A percentile compares a stretch with the other conserved stretches of the same genome.
Evolutionary conservation across 2,329 filamentous ascomycete genomes (phyloP).

Genomic region (Purpureocillium takamizusanense): DNA sequence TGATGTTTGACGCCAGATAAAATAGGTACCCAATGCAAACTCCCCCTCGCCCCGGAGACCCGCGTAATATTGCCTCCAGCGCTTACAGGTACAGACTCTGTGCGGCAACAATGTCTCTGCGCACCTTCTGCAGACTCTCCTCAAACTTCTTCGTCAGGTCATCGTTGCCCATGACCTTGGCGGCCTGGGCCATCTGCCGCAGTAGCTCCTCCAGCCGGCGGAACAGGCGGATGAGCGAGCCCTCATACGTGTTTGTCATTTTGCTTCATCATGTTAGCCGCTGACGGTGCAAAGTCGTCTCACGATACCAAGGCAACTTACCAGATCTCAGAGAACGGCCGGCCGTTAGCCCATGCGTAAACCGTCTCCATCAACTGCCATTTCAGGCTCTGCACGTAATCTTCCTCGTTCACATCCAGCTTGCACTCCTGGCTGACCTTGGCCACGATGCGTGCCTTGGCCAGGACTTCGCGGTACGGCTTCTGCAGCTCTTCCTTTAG

Average conservation of each 20-base stretch:
- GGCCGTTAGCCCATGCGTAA: conserved; percentile 81
- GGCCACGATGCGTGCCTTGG: conserved; percentile 78
- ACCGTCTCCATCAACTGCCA: conserved; percentile 97
- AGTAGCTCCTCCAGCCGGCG: conserved; percentile 88
- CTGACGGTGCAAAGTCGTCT: background rate
- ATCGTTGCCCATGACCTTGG: conserved; percentile 96
- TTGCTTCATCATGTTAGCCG: conserved; percentile 47
- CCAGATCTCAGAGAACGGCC: conserved; percentile 90
- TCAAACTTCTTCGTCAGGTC: conserved; percentile 92
- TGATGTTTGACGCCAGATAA: too few species aligned
- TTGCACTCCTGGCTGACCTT: conserved; percentile 95
- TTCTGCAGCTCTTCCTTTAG: conserved; percentile 80
- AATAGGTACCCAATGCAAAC: too few species aligned
- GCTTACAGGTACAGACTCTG: conserved; percentile 80
- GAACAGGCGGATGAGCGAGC: conserved; percentile 92
- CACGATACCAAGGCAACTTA: conserved; percentile 39
- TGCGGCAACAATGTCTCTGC: conserved; percentile 88
- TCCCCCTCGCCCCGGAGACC: too few species aligned
- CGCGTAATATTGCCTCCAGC: background rate
- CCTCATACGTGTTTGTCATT: conserved; percentile 99
- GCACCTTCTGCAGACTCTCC: conserved; percentile 71
- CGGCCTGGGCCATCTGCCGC: conserved; percentile 88
- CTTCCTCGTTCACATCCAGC: conserved; percentile 86
- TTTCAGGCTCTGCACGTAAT: conserved; percentile 84
- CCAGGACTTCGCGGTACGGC: conserved; percentile 77